These are phyloP conservation scores for Lentinula detonsa DNA, from an alignment of 768 basidiomycete genomes.

Conservation along the genomic window DNA sequence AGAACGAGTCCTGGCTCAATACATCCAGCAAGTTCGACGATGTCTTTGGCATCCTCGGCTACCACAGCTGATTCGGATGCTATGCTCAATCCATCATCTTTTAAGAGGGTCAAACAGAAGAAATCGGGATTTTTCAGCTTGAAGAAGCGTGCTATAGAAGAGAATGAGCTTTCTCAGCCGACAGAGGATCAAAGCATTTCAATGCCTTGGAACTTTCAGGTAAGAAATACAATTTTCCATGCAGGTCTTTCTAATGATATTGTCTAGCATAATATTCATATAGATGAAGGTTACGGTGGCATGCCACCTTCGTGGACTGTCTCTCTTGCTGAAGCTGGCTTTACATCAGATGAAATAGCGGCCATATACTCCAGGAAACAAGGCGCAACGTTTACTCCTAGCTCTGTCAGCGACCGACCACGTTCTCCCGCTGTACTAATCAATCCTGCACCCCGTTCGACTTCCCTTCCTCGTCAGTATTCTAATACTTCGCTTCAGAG, in stretches of 20 bases:
- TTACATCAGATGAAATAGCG: conserved; percentile 63
- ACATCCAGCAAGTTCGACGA: conserved; percentile 25
- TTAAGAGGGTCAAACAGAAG: conserved; percentile 26
- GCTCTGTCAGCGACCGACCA: conserved; percentile 28
- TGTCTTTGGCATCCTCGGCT: conserved; percentile 31
- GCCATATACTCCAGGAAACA: conserved; percentile 43
- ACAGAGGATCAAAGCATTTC: conserved; percentile 54
- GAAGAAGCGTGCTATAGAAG: conserved; percentile 15
- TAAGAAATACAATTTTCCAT: conserved; percentile 18
- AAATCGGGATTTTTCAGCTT: conserved; percentile 30
- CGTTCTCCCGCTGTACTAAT: conserved; percentile 25
- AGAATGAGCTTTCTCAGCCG: conserved; percentile 8
- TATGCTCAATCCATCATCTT: conserved; percentile 7
- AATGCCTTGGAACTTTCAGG: conserved; percentile 73
- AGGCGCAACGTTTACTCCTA: conserved; percentile 27
- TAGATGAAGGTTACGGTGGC: conserved; percentile 68
- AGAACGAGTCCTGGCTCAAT: conserved; percentile 28
- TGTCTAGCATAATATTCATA: conserved; percentile 67
- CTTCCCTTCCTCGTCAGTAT: conserved; percentile 27
- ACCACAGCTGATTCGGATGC: conserved; percentile 17
- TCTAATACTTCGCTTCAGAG: conserved; percentile 21
- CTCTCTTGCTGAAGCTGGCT: conserved; percentile 55
- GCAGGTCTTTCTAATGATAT: neutral
- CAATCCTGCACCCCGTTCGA: conserved; percentile 26
- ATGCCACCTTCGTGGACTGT: conserved; percentile 72